Base-by-base conservation (phyloP, 2,329 filamentous ascomycete species). In the Cryphonectria carpinicola region DNA sequence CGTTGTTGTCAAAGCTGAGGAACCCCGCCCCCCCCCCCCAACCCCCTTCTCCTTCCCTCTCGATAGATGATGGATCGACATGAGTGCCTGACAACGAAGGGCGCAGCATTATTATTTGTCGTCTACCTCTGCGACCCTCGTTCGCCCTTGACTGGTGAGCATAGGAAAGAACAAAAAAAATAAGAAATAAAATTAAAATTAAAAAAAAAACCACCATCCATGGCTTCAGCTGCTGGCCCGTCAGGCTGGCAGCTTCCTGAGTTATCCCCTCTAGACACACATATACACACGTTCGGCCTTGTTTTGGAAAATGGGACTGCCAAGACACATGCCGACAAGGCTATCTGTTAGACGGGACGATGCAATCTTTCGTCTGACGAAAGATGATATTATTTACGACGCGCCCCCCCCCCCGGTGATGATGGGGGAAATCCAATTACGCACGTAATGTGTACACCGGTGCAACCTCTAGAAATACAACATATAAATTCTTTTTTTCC, bases 401-500 rank as follows among this genome's bases (percentile, higher is more conserved):
- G 37, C 41, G 37, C 41, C 41, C 14, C 10, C 37, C 37, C 19
- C 17, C 19, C 46, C 17, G 2, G 22, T 46, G 46, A n/a, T 46
- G 22, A 32, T 39, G 58, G 3, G 58, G 35, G 13, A n/a, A 32
- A 61, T 61, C 3, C 58, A 39, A 11, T 39, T 11, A 11, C 35
- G 17, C 35, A 58, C 25, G 3, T 17, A 35, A 35, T 32, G n/a
- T 58, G n/a, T 58, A 19, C 1, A 32, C 54, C 28, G 25, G 14
- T 61, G 19, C 32, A 61, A 22, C 19, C 11, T 61, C 32, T 61
- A 61, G 8, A 61, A 22, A 61, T 61, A 61, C 58, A 39, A 61
- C 22, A 39, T 25, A 14, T 60, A 6, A 61, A n/a, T 22, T 22
- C 1, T 11, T 2, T 22, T 2, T 28, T 28, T 28, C 2, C 28